Evolutionary conservation across 1,139 yeast genomes (phyloP), one percentile per base, ranked within the genome.

Genomic region (Lodderomyces oxycetoniae): DNA sequence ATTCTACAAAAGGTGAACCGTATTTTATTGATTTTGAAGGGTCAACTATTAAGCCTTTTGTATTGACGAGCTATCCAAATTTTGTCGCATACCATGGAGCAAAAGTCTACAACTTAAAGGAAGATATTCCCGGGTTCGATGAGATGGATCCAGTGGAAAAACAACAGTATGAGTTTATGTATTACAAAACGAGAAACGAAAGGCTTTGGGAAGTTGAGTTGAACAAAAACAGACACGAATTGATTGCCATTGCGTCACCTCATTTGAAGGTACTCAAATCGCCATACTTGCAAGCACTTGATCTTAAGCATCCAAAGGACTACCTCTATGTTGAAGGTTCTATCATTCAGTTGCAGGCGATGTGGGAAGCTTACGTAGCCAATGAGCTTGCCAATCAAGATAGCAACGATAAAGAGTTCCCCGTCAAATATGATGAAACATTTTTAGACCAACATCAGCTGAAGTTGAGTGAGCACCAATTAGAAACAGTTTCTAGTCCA

Each of bases 81-180:
- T 89, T 88, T 57, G 79, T 87, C 25, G 79, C 84, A 29, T 89
- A 89, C 63, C 79, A 79, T 37, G 97, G 97, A 6, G 88, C 87
- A 39, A 87, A 87, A 59, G 72, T 89, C 38, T 88, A 79, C 64
- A 72, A 82, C 50, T 63, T 80, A 47, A 72, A 75, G 40, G 78
- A 81, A 41, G 95, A 88, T 43, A 71, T 87, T 40, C 87, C 84
- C 28, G 80, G 77, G 33, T 88, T 67, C 55, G 76, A 75, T 6
- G 64, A 71, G 40, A 61, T 88, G 59, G 75, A 76, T 34, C 93
- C 81, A 22, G 62, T 74, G 28, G 94, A 86, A 46, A 76, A 83
- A 59, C 80, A 76, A 46, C 89, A 88, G 52, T 85, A 84, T 49
- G 80, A 80, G 50, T 88, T 83, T 59, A 85, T 88, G 79, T 79